Conservation (phyloP, 1,284 basidiomycete species). For the Xerocomus nothofagi region DNA sequence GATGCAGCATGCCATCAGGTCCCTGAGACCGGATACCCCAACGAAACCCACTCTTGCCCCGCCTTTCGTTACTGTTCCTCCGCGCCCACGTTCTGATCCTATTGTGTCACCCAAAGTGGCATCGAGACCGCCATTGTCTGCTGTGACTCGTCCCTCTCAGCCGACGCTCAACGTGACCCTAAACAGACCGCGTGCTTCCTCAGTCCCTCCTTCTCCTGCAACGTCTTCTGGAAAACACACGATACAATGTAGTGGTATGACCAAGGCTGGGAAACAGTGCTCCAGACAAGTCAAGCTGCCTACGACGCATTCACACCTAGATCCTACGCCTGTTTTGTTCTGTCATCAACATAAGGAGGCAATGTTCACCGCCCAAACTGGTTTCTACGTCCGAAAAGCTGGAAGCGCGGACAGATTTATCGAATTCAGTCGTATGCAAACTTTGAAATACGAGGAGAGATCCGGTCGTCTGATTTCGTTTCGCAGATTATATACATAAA, state of each 20-base stretch:
- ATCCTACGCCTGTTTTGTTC: slow-evolving; percentile 46
- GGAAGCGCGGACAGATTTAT: slow-evolving; percentile 46
- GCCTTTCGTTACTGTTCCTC: slow-evolving; percentile 20
- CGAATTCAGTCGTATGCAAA: slow-evolving; percentile 49
- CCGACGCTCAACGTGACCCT: slow-evolving; percentile 12
- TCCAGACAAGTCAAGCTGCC: slow-evolving; percentile 56
- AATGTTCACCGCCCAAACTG: slow-evolving; percentile 46
- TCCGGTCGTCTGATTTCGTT: slow-evolving; percentile 18
- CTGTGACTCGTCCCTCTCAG: slow-evolving; percentile 4
- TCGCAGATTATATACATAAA: slow-evolving; percentile 64
- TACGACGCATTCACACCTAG: slow-evolving; percentile 40
- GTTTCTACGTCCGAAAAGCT: slow-evolving; percentile 56
- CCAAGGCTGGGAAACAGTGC: slow-evolving; percentile 65
- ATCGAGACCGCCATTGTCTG: slow-evolving; percentile 6
- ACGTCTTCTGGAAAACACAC: slow-evolving; percentile 31
- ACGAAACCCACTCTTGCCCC: slow-evolving; percentile 13
- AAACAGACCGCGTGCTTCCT: slow-evolving; percentile 31
- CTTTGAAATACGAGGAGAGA: slow-evolving; percentile 1
- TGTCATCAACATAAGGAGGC: slow-evolving; percentile 69
- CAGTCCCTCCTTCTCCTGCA: slow-evolving; percentile 34
- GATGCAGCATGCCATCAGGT: slow-evolving; percentile 57
- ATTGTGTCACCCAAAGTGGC: slow-evolving; percentile 5
- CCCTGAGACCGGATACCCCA: slow-evolving; percentile 18
- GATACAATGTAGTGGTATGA: slow-evolving; percentile 61
- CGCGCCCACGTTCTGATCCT: slow-evolving; percentile 27